Evolutionary conservation across 2,329 filamentous ascomycete genomes (phyloP).

Genomic region (Phoma sp.): DNA sequence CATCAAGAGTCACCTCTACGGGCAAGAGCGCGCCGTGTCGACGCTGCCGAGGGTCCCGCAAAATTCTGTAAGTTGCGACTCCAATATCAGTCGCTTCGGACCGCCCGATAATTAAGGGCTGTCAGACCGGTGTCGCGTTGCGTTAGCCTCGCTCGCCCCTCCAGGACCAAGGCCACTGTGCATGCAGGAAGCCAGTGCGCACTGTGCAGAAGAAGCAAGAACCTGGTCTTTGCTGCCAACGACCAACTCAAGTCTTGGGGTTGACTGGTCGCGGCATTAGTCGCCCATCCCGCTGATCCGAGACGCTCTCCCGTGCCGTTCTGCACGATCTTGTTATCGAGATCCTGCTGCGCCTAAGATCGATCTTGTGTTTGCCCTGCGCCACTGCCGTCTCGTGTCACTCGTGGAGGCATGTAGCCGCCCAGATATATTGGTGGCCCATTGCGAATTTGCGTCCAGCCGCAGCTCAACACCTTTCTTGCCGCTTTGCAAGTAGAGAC

Average conservation of each 20-base stretch:
- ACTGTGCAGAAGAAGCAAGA: constrained; percentile 3
- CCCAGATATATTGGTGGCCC: constrained; percentile 1
- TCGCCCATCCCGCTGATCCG: background rate
- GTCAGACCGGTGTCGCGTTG: constrained; percentile 6
- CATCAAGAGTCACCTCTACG: background rate
- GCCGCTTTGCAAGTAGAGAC: constrained; percentile 10
- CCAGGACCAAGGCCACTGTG: constrained; percentile 8
- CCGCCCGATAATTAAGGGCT: background rate
- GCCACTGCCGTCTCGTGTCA: constrained; percentile 4
- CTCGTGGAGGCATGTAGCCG: constrained; percentile 10
- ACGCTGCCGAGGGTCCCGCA: background rate
- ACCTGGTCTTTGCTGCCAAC: constrained; percentile 4
- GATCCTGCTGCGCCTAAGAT: background rate
- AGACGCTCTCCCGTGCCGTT: too few species aligned
- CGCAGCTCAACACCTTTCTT: background rate
- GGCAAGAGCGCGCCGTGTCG: background rate
- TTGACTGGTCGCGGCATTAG: background rate
- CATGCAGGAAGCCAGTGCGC: constrained; percentile 2
- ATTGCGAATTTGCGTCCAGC: background rate
- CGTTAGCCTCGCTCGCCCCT: constrained; percentile 3
- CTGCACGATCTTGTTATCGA: constrained; percentile 17
- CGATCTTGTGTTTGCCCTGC: constrained; percentile 5
- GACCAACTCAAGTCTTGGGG: background rate
- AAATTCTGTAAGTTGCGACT: background rate
- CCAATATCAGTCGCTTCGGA: background rate